These are phyloP conservation scores for Geotrichum europaeum DNA, from an alignment of 1,139 yeast species.

Conservation along the genomic window DNA sequence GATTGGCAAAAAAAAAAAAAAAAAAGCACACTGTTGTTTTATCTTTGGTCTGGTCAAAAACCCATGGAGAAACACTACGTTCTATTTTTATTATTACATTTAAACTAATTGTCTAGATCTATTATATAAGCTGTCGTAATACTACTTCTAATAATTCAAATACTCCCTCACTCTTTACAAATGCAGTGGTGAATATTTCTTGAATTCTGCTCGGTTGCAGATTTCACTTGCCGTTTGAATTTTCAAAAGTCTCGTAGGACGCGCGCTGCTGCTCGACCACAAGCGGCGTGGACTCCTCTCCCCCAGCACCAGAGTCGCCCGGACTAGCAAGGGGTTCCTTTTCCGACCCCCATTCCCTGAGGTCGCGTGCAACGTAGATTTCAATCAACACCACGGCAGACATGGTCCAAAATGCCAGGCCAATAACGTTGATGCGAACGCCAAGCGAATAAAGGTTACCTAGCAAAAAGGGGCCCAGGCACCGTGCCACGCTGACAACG, in stretches of 20 bases:
- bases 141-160: too few species aligned
- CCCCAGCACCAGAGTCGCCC: background rate
- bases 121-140: too few species aligned
- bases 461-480: slow-evolving; percentile 51
- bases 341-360: slow-evolving; percentile 30
- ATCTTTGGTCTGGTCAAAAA: background rate
- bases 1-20: too few species aligned
- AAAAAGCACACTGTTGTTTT: background rate
- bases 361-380: slow-evolving; percentile 23
- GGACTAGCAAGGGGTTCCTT: background rate
- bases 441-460: slow-evolving; percentile 47
- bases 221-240: background rate
- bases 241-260: background rate
- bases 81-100: too few species aligned
- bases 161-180: background rate
- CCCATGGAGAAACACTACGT: too few species aligned
- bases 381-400: slow-evolving; percentile 31
- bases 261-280: background rate
- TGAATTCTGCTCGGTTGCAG: background rate
- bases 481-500: slow-evolving; percentile 49
- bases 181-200: background rate
- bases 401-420: slow-evolving; percentile 49
- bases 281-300: background rate
- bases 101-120: too few species aligned
- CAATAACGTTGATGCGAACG: slow-evolving; percentile 40